Conservation (phyloP, 73 alveolate species). For the Stentor coeruleus region DNA sequence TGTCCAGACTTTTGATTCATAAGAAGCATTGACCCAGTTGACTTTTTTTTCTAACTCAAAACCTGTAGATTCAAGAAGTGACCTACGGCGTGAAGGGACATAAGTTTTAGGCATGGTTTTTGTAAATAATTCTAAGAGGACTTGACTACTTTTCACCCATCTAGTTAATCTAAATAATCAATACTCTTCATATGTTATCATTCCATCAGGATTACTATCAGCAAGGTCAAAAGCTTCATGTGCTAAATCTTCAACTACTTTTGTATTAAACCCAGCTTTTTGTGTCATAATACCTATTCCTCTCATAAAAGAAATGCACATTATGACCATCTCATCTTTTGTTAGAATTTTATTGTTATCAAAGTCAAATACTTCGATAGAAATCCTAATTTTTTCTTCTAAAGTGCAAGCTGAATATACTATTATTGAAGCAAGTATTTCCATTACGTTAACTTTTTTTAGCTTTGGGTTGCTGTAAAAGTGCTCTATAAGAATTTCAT, state of each 20-base stretch:
- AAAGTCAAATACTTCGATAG: not conserved
- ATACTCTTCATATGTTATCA: not conserved
- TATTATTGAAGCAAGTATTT: not conserved
- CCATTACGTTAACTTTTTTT: not conserved
- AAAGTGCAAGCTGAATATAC: not conserved
- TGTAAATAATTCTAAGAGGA: not conserved
- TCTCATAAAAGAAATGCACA: not conserved
- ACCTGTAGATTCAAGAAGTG: no score
- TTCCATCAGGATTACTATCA: not conserved
- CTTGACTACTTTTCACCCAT: not conserved
- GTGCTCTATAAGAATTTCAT: no score
- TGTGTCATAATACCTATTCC: not conserved
- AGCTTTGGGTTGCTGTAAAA: not conserved
- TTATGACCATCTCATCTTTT: slow-evolving; percentile 6
- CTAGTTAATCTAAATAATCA: not conserved
- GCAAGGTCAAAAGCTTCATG: not conserved
- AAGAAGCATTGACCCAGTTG: no score
- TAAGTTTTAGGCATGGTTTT: no score
- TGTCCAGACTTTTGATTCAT: no score
- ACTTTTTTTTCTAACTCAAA: no score
- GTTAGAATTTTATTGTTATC: not conserved
- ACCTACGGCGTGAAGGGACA: no score
- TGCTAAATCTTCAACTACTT: not conserved
- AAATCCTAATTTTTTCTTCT: not conserved
- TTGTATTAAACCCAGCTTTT: not conserved